Conservation (phyloP, 2,329 filamentous ascomycete species). For the Pseudogymnoascus sp. region DNA sequence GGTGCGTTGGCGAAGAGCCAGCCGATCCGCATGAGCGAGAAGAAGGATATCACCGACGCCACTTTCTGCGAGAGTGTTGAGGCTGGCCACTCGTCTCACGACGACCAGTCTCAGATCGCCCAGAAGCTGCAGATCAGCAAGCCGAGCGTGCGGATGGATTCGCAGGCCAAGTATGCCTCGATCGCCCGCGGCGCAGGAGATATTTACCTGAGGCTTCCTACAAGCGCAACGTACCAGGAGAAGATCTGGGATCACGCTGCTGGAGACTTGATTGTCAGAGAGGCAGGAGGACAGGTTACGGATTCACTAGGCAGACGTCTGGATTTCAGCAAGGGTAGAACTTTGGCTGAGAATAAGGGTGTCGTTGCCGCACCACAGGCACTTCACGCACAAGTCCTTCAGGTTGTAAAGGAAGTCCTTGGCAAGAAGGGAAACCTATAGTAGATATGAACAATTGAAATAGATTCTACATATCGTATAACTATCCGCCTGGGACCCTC, state of each 20-base stretch:
- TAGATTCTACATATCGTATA: conserved; percentile 12
- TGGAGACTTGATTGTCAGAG: conserved; percentile 86
- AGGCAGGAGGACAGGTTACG: conserved; percentile 87
- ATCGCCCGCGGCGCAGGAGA: conserved; percentile 92
- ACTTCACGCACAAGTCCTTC: conserved; percentile 70
- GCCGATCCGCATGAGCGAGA: conserved; percentile 71
- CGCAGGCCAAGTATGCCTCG: conserved; percentile 94
- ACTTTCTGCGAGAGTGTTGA: conserved; percentile 98
- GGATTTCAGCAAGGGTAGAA: conserved; percentile 82
- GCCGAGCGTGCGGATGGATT: conserved; percentile 92
- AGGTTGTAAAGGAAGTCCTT: conserved; percentile 76
- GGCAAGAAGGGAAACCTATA: conserved; percentile 31
- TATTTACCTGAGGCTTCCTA: conserved; percentile 85
- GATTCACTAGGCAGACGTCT: conserved; percentile 80
- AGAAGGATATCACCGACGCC: conserved; percentile 68
- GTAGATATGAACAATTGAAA: conserved; percentile 6
- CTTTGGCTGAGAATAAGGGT: conserved; percentile 83
- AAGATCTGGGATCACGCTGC: conserved; percentile 99
- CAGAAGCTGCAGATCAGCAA: conserved; percentile 78
- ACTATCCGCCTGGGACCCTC: background rate
- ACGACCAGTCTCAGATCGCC: conserved; percentile 80
- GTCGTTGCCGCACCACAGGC: conserved; percentile 79
- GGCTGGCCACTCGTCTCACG: conserved; percentile 83
- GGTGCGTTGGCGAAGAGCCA: conserved; percentile 50
- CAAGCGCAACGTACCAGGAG: conserved; percentile 83